Conservation (phyloP, 78 protist genomes). For the Cavenderia fasciculata region DNA sequence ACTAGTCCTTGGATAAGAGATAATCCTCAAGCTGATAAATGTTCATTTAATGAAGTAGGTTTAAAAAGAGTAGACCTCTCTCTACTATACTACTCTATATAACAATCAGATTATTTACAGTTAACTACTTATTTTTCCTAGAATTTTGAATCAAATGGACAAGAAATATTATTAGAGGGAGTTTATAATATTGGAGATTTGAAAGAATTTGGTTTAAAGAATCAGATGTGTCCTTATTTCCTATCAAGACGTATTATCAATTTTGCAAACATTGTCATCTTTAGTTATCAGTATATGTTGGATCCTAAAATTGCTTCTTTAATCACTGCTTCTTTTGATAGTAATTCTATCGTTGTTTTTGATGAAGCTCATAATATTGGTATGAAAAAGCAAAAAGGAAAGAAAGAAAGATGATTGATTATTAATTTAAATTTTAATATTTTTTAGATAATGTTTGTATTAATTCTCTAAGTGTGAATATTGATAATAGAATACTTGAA, state of each 20-base stretch:
- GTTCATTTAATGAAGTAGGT: slow-evolving; percentile 73
- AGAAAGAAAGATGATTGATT: not conserved
- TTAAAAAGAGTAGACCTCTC: not conserved
- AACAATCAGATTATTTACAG: too few species aligned
- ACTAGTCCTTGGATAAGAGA: slow-evolving; percentile 91
- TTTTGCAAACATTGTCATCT: slow-evolving; percentile 94
- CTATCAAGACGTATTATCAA: slow-evolving; percentile 82
- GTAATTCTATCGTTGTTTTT: slow-evolving; percentile 93
- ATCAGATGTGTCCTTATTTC: slow-evolving; percentile 95
- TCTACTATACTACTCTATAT: not conserved
- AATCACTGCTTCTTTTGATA: slow-evolving; percentile 74
- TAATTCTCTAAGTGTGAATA: slow-evolving; percentile 88
- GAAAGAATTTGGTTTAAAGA: slow-evolving; percentile 76
- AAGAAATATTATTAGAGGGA: slow-evolving; percentile 81
- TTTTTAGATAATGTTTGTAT: slow-evolving; percentile 98
- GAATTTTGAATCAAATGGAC: slow-evolving; percentile 49
- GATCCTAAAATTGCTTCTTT: slow-evolving; percentile 95
- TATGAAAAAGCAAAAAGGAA: too few species aligned
- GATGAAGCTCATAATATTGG: slow-evolving; percentile 99
- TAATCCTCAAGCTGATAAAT: slow-evolving; percentile 23
- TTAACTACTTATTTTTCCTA: too few species aligned
- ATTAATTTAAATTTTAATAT: too few species aligned
- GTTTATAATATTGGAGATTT: slow-evolving; percentile 93
- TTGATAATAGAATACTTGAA: slow-evolving; percentile 70
- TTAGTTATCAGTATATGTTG: slow-evolving; percentile 93